A percentile compares a stretch with the other conserved stretches of the same genome.
Conservation (phyloP, 257 asterid species). For the Marsdenia floribunda region DNA sequence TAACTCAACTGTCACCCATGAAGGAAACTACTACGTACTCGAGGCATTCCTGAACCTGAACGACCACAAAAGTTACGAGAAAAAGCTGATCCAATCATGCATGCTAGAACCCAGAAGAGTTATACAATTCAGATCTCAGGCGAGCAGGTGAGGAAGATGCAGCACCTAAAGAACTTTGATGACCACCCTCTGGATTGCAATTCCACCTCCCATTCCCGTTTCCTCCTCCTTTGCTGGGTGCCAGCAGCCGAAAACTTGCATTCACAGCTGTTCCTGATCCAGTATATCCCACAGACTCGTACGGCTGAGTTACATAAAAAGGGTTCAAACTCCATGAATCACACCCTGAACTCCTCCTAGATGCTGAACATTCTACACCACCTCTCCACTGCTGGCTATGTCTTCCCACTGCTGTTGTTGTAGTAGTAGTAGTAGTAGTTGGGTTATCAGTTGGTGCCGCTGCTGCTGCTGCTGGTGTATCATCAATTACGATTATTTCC, state of each 20-base stretch:
- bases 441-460: no score
- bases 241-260: constrained; percentile 23
- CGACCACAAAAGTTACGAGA: not conserved
- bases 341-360: constrained; percentile 17
- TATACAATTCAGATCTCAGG: constrained; percentile 25
- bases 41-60: not conserved
- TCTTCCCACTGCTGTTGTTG: constrained; percentile 15
- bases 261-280: constrained; percentile 36
- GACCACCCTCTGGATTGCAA: constrained; percentile 15
- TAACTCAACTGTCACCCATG: not conserved
- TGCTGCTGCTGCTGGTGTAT: constrained; percentile 33
- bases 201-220: constrained; percentile 35
- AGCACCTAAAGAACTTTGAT: constrained; percentile 17
- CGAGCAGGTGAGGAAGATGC: constrained; percentile 25
- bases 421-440: not conserved
- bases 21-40: not conserved
- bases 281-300: constrained; percentile 25
- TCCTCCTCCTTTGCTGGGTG: constrained; percentile 21
- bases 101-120: constrained; percentile 29
- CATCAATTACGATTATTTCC: constrained; percentile 48
- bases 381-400: constrained; percentile 14
- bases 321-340: constrained; percentile 30
- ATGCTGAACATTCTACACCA: constrained; percentile 21
- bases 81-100: not conserved
- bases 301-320: constrained; percentile 26